Conservation (phyloP, 2,329 filamentous ascomycete genomes). For the Colletotrichum theobromicola region DNA sequence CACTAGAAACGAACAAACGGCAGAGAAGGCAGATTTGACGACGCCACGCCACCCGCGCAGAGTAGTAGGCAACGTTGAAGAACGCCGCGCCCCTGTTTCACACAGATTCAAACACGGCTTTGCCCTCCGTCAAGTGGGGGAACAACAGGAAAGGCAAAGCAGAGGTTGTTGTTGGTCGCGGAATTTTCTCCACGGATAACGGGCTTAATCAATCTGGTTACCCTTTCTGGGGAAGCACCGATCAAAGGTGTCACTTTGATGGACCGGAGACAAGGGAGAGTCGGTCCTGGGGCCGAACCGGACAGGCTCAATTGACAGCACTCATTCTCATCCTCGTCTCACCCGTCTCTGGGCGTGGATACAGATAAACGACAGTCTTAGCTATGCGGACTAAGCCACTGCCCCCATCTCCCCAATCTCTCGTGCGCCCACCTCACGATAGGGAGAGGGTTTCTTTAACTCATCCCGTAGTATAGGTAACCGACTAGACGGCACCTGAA, state of each 20-base stretch:
- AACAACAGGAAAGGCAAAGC: no score
- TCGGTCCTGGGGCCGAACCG: neutral
- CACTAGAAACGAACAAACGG: neutral
- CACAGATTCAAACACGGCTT: conserved; percentile 10
- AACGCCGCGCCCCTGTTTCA: conserved; percentile 1
- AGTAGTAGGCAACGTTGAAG: neutral
- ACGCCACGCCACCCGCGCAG: neutral
- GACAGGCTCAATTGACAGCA: neutral
- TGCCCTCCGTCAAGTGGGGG: neutral
- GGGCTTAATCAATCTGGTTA: neutral
- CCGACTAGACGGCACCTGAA: neutral
- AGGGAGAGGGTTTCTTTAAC: neutral
- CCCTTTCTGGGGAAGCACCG: neutral
- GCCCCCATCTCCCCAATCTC: neutral
- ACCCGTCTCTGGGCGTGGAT: neutral
- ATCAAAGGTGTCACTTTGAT: conserved; percentile 7
- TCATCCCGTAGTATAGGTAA: neutral
- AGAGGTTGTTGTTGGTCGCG: neutral
- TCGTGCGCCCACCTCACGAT: neutral
- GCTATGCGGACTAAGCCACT: neutral
- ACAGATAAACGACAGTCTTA: neutral
- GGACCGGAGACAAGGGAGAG: neutral
- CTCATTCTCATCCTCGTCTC: neutral
- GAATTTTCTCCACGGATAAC: neutral
- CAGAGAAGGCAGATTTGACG: neutral